phyloP scores from a whole-genome alignment of 2,329 filamentous ascomycete genomes.

The Chalara sp. region DNA sequence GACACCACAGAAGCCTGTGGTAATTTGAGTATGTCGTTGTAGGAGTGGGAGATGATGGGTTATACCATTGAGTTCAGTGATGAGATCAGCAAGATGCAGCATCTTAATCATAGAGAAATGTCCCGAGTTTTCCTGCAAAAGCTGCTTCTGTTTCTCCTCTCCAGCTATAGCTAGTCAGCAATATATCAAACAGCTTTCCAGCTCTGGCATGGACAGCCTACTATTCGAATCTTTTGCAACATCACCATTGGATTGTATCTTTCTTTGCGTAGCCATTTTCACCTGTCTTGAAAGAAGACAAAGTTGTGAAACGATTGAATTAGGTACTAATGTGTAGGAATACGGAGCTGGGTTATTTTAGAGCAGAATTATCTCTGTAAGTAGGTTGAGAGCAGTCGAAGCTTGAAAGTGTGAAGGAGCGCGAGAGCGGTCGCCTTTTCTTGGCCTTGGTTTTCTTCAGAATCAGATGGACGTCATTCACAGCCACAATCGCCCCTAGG shows the following conservation, averaged over 20 bases:
- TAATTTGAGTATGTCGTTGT: not conserved
- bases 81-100: conserved; percentile 75
- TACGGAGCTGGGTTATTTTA: too few relatives aligned
- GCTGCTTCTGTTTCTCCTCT: conserved; percentile 59
- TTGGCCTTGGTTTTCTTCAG: too few relatives aligned
- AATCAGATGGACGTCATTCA: too few relatives aligned
- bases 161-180: conserved; percentile 26
- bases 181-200: not conserved
- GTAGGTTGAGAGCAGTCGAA: too few relatives aligned
- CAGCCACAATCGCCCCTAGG: too few relatives aligned
- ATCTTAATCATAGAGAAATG: conserved; percentile 66
- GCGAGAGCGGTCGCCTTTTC: too few relatives aligned
- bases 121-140: conserved; percentile 62
- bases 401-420: too few relatives aligned
- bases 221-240: not conserved
- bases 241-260: not conserved
- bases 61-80: conserved; percentile 74
- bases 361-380: too few relatives aligned
- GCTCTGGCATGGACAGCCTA: not conserved
- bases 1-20: conserved; percentile 71
- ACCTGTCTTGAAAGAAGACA: too few relatives aligned
- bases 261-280: not conserved
- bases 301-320: too few relatives aligned
- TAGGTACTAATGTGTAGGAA: too few relatives aligned
- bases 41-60: not conserved